Conservation (phyloP, 2,329 filamentous ascomycete genomes). For the Alternaria sp. region DNA sequence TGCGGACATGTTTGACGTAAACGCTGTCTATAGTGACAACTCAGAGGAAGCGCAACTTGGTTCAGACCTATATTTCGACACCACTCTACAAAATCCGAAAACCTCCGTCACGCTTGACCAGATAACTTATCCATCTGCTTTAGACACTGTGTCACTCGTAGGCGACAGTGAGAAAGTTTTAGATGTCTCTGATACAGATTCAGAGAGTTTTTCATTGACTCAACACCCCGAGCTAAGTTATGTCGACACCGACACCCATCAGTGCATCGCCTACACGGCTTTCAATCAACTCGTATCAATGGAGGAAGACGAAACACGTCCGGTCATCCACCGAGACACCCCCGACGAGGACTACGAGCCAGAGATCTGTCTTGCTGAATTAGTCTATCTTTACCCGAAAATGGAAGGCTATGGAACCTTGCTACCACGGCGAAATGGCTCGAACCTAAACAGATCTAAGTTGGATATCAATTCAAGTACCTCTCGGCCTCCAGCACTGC, state of each 20-base stretch:
- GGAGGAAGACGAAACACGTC: conserved; percentile 3
- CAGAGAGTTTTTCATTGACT: not conserved
- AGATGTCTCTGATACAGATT: conserved; percentile 9
- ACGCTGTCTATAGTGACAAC: not conserved
- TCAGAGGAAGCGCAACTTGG: not conserved
- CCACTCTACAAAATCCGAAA: not conserved
- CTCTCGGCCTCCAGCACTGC: not conserved
- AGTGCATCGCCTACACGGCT: conserved; percentile 14
- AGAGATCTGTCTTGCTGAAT: not conserved
- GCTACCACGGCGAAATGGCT: not conserved
- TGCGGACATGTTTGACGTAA: not conserved
- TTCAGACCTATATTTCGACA: conserved; percentile 2
- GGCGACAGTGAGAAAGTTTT: not conserved
- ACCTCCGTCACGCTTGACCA: not conserved
- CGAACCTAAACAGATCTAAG: not conserved
- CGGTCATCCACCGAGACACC: conserved; percentile 2
- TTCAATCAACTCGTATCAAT: conserved; percentile 13
- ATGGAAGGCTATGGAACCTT: not conserved
- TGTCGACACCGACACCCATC: conserved; percentile 13
- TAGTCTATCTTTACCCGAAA: not conserved
- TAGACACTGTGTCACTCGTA: not conserved
- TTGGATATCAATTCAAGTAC: not conserved
- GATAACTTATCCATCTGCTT: not conserved
- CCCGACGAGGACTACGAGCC: not conserved
- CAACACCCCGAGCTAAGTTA: conserved; percentile 6